These are phyloP conservation scores for Platanthera guangdongensis DNA, from an alignment of 106 monocot genomes.

Conservation along the genomic window DNA sequence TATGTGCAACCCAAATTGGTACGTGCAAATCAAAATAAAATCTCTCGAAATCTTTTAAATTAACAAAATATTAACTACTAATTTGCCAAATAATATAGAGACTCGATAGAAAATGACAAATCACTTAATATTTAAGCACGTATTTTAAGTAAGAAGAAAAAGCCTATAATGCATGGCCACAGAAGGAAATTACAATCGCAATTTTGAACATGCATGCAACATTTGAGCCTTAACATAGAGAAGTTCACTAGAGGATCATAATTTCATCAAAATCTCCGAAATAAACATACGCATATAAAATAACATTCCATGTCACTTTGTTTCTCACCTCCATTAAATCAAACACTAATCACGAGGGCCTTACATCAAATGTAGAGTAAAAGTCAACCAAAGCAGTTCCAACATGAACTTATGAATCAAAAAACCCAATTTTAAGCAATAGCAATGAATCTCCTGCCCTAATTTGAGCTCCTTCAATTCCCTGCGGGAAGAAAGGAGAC, in stretches of 20 bases:
- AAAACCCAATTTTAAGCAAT: too few relatives aligned
- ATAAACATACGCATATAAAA: conserved; percentile 27
- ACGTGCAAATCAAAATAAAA: too few relatives aligned
- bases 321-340: conserved; percentile 32
- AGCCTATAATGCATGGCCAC: too few relatives aligned
- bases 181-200: too few relatives aligned
- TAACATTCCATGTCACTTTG: conserved; percentile 49
- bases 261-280: conserved; percentile 10
- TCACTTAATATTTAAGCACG: too few relatives aligned
- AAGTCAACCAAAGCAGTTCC: conserved; percentile 28
- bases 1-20: conserved; percentile 15
- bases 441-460: too few relatives aligned
- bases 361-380: conserved; percentile 17
- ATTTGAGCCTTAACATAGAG: too few relatives aligned
- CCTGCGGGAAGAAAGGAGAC: too few relatives aligned
- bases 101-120: neutral
- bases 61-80: conserved; percentile 7
- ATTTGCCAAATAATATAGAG: neutral
- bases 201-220: too few relatives aligned
- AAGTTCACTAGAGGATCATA: conserved; percentile 8
- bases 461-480: too few relatives aligned
- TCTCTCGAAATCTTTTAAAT: too few relatives aligned
- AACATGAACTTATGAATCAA: neutral
- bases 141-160: too few relatives aligned
- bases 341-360: conserved; percentile 33